These are phyloP conservation scores for Cryphonectria radicalis DNA, from an alignment of 2,329 filamentous ascomycete genomes.

Conservation along the genomic window DNA sequence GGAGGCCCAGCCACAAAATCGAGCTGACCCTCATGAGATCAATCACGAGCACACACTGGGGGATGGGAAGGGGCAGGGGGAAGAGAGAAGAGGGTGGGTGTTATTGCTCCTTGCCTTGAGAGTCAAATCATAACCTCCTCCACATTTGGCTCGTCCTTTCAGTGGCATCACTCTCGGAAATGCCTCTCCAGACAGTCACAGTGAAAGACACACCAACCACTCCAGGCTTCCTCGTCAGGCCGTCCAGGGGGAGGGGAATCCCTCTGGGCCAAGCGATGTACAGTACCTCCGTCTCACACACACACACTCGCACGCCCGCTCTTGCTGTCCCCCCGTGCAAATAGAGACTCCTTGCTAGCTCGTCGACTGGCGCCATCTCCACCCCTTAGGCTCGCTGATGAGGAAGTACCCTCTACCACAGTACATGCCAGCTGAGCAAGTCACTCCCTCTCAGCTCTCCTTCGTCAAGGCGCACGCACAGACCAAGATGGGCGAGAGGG, in stretches of 20 bases:
- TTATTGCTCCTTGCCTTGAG: too few relatives aligned
- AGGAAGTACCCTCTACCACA: slow-evolving; percentile 1
- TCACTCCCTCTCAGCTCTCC: not conserved
- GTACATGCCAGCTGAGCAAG: not conserved
- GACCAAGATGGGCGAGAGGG: not conserved
- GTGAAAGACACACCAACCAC: not conserved
- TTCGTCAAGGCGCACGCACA: not conserved
- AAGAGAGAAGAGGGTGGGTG: too few relatives aligned
- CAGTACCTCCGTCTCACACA: not conserved
- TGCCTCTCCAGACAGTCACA: not conserved
- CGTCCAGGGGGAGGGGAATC: not conserved
- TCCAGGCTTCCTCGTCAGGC: not conserved
- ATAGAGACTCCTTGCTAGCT: slow-evolving; percentile 1
- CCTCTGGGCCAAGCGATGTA: not conserved
- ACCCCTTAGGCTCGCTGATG: not conserved
- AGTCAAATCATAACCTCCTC: too few relatives aligned
- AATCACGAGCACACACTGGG: not conserved
- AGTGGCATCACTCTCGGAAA: not conserved
- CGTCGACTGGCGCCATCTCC: slow-evolving; percentile 1
- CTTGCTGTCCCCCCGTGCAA: not conserved
- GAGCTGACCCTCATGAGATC: not conserved
- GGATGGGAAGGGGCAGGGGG: not conserved
- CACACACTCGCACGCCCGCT: not conserved
- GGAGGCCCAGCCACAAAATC: not conserved
- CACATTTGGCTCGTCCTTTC: too few relatives aligned